Conservation (phyloP, 2,329 filamentous ascomycete species). For the Neopestalotiopsis sp. region DNA sequence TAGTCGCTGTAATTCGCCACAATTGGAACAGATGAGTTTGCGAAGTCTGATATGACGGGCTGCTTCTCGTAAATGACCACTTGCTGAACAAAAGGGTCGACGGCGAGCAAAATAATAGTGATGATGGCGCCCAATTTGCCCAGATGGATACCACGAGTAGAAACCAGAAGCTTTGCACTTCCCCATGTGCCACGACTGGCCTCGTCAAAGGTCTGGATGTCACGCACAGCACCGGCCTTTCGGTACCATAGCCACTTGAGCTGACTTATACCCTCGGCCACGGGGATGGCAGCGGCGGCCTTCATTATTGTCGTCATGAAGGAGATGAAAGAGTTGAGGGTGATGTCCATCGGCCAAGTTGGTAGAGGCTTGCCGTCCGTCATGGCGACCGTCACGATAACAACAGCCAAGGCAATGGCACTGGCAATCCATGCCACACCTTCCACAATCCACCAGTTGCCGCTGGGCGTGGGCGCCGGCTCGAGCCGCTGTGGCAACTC, state of each 20-base stretch:
- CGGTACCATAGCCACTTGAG: slow-evolving; percentile 26
- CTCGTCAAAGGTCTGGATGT: slow-evolving; percentile 27
- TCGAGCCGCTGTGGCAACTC: slow-evolving; percentile 12
- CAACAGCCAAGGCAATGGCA: slow-evolving; percentile 19
- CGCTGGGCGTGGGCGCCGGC: slow-evolving; percentile 4
- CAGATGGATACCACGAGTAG: slow-evolving; percentile 19
- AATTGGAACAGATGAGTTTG: slow-evolving; percentile 19
- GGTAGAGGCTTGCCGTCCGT: slow-evolving; percentile 21
- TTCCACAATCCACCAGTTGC: slow-evolving; percentile 22
- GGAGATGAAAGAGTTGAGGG: slow-evolving; percentile 26
- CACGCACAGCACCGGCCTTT: slow-evolving; percentile 19
- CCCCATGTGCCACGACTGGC: slow-evolving; percentile 26
- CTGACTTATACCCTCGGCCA: slow-evolving; percentile 25
- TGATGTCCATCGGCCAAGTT: slow-evolving; percentile 23
- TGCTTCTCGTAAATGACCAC: slow-evolving; percentile 23
- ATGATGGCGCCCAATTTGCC: slow-evolving; percentile 27
- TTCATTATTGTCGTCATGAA: slow-evolving; percentile 26
- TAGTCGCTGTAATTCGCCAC: slow-evolving; percentile 16
- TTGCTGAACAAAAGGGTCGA: slow-evolving; percentile 25
- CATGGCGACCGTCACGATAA: slow-evolving; percentile 20
- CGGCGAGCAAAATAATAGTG: slow-evolving; percentile 21
- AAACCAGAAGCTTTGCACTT: slow-evolving; percentile 23
- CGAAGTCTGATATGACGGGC: slow-evolving; percentile 3
- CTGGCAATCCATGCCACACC: slow-evolving; percentile 20
- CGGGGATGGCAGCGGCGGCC: slow-evolving; percentile 22